Evolutionary conservation across 805 yeast species (phyloP).

Genomic region (Cyberlindnera samutprakarnensis): DNA sequence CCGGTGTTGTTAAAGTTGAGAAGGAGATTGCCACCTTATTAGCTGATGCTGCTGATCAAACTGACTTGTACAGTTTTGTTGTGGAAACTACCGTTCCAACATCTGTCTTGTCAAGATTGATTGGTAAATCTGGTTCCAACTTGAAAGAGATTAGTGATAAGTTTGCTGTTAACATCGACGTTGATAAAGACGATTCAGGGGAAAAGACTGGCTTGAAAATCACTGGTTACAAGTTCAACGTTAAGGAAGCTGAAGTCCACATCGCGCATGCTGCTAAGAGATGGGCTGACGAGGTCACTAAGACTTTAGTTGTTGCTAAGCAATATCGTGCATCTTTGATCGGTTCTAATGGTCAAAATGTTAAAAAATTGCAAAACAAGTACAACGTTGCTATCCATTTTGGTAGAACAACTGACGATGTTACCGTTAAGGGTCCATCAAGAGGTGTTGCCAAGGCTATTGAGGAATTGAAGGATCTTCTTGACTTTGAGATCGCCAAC

Average conservation of each 20-base stretch:
- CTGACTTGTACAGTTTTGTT: slow-evolving; percentile 34
- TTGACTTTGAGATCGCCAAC: slow-evolving; percentile 82
- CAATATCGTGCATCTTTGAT: slow-evolving; percentile 76
- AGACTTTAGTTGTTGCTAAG: slow-evolving; percentile 60
- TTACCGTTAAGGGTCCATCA: slow-evolving; percentile 80
- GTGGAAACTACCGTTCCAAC: slow-evolving; percentile 55
- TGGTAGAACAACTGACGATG: slow-evolving; percentile 56
- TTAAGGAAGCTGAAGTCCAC: slow-evolving; percentile 58
- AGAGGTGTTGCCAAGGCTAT: slow-evolving; percentile 78
- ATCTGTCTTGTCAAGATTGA: slow-evolving; percentile 63
- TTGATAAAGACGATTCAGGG: slow-evolving; percentile 44
- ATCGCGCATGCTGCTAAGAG: slow-evolving; percentile 54
- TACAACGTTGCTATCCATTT: slow-evolving; percentile 77
- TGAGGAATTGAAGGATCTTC: slow-evolving; percentile 75
- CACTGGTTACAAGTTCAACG: slow-evolving; percentile 74
- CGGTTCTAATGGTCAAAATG: slow-evolving; percentile 77
- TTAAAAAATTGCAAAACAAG: slow-evolving; percentile 79
- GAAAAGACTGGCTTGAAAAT: slow-evolving; percentile 46
- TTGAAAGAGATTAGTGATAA: slow-evolving; percentile 62
- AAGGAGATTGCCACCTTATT: slow-evolving; percentile 46
- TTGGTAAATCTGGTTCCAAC: slow-evolving; percentile 84
- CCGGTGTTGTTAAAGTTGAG: slow-evolving; percentile 49
- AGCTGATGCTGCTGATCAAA: slow-evolving; percentile 46
- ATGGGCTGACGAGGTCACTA: slow-evolving; percentile 76
- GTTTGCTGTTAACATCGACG: slow-evolving; percentile 70